These are phyloP conservation scores for Salix koriyanagi DNA, from an alignment of 345 rosid genomes.

Conservation along the genomic window DNA sequence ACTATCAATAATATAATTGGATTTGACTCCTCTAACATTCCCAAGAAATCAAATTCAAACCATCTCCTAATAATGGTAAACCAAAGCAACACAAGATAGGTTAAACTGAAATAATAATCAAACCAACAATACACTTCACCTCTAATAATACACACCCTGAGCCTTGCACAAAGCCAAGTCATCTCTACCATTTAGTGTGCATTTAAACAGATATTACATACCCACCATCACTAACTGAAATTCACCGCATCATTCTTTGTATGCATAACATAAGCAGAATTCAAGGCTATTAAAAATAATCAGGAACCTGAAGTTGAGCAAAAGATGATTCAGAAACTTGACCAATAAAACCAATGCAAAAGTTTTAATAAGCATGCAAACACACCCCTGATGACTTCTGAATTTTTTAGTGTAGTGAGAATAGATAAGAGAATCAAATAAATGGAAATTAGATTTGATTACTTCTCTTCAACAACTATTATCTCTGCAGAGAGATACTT, in stretches of 20 bases:
- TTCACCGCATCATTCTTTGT: not conserved
- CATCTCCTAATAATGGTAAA: no score
- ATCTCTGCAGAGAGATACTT: constrained; percentile 45
- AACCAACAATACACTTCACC: no score
- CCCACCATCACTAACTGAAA: not conserved
- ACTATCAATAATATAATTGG: no score
- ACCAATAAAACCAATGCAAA: not conserved
- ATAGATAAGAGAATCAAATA: constrained; percentile 2
- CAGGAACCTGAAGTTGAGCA: not conserved
- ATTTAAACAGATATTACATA: not conserved
- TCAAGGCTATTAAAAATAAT: not conserved
- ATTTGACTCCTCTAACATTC: no score
- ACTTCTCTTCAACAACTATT: not conserved
- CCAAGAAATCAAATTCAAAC: no score
- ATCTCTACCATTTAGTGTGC: not conserved
- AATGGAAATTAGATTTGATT: not conserved
- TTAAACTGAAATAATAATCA: no score
- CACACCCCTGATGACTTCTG: not conserved
- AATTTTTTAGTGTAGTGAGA: not conserved
- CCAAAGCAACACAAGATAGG: no score
- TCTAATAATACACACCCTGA: no score
- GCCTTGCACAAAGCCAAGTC: no score
- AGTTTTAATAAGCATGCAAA: not conserved
- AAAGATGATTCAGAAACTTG: not conserved
- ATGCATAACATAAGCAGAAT: not conserved